Conservation (phyloP, 805 yeast species). For the Myxozyma kluyveri region DNA sequence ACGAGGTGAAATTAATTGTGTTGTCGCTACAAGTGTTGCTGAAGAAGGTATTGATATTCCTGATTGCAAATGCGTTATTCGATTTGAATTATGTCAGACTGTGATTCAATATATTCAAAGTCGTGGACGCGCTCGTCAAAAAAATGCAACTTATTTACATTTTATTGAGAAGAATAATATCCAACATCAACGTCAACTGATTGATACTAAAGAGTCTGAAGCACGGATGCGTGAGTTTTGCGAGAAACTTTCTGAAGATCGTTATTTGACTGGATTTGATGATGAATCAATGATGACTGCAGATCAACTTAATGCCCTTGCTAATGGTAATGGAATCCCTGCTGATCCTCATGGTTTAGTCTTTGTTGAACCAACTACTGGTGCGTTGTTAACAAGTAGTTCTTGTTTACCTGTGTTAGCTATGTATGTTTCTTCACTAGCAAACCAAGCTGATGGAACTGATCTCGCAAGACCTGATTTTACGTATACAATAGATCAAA, state of each 20-base stretch:
- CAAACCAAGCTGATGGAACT: not conserved
- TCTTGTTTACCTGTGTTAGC: slow-evolving; percentile 6
- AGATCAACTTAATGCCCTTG: not conserved
- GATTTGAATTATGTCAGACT: slow-evolving; percentile 12
- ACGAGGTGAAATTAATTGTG: slow-evolving; percentile 3
- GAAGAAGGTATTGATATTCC: slow-evolving; percentile 26
- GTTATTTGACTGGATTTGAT: not conserved
- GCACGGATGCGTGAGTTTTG: slow-evolving; percentile 3
- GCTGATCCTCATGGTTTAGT: not conserved
- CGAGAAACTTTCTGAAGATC: slow-evolving; percentile 1
- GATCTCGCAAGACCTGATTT: slow-evolving; percentile 4
- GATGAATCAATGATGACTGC: too few relatives aligned
- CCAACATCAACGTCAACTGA: not conserved
- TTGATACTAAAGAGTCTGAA: not conserved
- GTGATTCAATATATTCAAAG: slow-evolving; percentile 12
- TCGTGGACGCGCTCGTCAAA: slow-evolving; percentile 18
- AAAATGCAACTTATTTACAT: slow-evolving; percentile 3
- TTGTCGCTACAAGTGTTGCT: slow-evolving; percentile 19
- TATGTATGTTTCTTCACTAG: not conserved
- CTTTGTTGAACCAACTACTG: slow-evolving; percentile 4
- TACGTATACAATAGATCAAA: not conserved
- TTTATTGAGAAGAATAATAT: not conserved
- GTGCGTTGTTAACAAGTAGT: slow-evolving; percentile 6
- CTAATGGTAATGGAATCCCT: not conserved
- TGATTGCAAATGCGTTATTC: slow-evolving; percentile 13